A percentile compares a stretch with the other conserved stretches of the same genome.
phyloP scores from a whole-genome alignment of 768 basidiomycete genomes.

The Collybia mongolica region DNA sequence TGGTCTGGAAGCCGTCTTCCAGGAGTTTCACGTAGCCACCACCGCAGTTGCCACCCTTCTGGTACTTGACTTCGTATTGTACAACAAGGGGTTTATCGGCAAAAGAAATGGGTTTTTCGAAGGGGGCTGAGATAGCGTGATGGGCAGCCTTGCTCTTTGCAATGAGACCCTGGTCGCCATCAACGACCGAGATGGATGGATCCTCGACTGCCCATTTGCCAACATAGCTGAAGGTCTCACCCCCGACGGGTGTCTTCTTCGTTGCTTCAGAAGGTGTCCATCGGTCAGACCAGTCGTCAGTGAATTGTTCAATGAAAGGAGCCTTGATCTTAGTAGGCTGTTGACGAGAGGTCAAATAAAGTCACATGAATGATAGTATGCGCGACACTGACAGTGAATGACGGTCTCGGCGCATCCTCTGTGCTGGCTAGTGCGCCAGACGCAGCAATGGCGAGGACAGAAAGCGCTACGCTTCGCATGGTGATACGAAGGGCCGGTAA shows the following conservation, averaged over 20 bases:
- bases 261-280: conserved; percentile 98
- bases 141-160: conserved; percentile 97
- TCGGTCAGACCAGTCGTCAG: conserved; percentile 82
- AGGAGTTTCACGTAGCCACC: conserved; percentile 98
- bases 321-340: conserved; percentile 80
- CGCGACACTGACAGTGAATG: conserved; percentile 57
- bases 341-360: conserved; percentile 14
- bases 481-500: conserved; percentile 65
- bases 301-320: conserved; percentile 96
- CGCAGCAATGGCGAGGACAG: conserved; percentile 68
- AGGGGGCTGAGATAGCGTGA: conserved; percentile 97
- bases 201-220: conserved; percentile 98
- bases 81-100: conserved; percentile 85
- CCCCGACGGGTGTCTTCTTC: conserved; percentile 94
- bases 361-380: conserved; percentile 9
- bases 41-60: conserved; percentile 98
- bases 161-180: conserved; percentile 89
- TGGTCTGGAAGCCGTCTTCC: conserved; percentile 90
- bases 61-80: conserved; percentile 99
- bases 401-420: conserved; percentile 58
- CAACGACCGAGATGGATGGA: conserved; percentile 69
- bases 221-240: conserved; percentile 96
- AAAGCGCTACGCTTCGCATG: conserved; percentile 90
- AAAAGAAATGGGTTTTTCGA: conserved; percentile 76
- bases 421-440: conserved; percentile 59